These are phyloP conservation scores for Suillus spraguei DNA, from an alignment of 768 basidiomycete species.

Conservation along the genomic window DNA sequence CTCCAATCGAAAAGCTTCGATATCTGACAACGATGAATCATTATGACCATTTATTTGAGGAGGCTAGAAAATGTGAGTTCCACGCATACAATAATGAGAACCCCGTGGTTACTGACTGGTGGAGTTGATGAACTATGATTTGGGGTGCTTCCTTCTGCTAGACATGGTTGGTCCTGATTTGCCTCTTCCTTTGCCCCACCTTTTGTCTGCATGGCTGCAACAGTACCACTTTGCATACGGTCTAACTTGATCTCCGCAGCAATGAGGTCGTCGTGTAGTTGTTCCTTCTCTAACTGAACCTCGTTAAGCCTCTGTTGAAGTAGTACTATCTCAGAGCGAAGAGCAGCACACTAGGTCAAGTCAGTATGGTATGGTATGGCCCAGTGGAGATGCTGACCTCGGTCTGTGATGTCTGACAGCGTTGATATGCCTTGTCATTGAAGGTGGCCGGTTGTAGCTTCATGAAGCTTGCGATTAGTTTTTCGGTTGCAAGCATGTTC, in stretches of 20 bases:
- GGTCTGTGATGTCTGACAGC: slow-evolving; percentile 56
- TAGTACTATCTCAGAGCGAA: slow-evolving; percentile 60
- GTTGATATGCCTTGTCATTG: slow-evolving; percentile 43
- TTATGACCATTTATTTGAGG: slow-evolving; percentile 41
- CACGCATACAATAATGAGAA: slow-evolving; percentile 16
- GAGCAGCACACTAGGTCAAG: slow-evolving; percentile 50
- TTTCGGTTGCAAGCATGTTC: slow-evolving; percentile 59
- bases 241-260: slow-evolving; percentile 64
- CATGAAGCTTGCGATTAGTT: slow-evolving; percentile 60
- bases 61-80: slow-evolving; percentile 48
- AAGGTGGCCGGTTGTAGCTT: slow-evolving; percentile 35
- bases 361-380: neutral
- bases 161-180: slow-evolving; percentile 29
- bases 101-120: slow-evolving; percentile 64
- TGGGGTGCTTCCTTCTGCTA: slow-evolving; percentile 44
- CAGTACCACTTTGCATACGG: slow-evolving; percentile 56
- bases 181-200: slow-evolving; percentile 35
- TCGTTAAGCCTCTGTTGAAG: slow-evolving; percentile 53
- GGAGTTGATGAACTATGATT: slow-evolving; percentile 61
- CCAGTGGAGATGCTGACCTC: slow-evolving; percentile 48
- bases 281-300: slow-evolving; percentile 48
- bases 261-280: slow-evolving; percentile 52
- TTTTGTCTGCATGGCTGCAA: slow-evolving; percentile 48
- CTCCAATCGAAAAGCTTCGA: slow-evolving; percentile 38
- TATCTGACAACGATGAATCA: slow-evolving; percentile 42